Percentiles rank a stretch among this genome's conserved stretches.
These are phyloP conservation scores for Solanum chiquidenum DNA, from an alignment of 257 asterid genomes.

Conservation along the genomic window DNA sequence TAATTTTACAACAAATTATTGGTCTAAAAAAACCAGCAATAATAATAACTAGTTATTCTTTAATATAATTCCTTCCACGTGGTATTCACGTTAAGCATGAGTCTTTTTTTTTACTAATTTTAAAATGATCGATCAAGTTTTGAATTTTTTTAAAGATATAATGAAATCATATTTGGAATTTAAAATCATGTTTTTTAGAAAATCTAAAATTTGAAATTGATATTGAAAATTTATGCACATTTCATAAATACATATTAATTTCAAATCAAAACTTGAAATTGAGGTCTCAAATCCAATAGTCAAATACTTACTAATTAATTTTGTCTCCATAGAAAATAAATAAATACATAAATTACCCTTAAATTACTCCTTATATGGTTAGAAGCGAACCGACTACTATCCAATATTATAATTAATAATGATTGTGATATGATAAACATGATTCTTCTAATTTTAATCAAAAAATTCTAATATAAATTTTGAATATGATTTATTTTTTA, in stretches of 20 bases:
- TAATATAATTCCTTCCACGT: background rate
- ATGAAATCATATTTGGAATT: background rate
- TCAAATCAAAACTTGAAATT: background rate
- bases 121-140: background rate
- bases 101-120: background rate
- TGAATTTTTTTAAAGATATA: fast-evolving
- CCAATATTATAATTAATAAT: too few relatives aligned
- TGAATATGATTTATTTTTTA: too few relatives aligned
- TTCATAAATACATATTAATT: background rate
- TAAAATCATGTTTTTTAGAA: background rate
- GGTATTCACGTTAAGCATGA: background rate
- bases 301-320: background rate
- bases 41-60: background rate
- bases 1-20: too few relatives aligned
- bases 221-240: background rate
- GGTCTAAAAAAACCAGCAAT: background rate
- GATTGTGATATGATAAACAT: background rate
- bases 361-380: background rate
- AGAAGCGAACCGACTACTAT: background rate
- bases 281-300: background rate
- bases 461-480: too few relatives aligned
- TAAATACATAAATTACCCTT: background rate
- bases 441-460: background rate
- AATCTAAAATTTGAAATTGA: fast-evolving
- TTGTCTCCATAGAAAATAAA: background rate